A percentile compares a stretch with the other conserved stretches of the same genome.
Evolutionary conservation across 352 stramenopile species (phyloP).

Genomic region (Pythium oligandrum): DNA sequence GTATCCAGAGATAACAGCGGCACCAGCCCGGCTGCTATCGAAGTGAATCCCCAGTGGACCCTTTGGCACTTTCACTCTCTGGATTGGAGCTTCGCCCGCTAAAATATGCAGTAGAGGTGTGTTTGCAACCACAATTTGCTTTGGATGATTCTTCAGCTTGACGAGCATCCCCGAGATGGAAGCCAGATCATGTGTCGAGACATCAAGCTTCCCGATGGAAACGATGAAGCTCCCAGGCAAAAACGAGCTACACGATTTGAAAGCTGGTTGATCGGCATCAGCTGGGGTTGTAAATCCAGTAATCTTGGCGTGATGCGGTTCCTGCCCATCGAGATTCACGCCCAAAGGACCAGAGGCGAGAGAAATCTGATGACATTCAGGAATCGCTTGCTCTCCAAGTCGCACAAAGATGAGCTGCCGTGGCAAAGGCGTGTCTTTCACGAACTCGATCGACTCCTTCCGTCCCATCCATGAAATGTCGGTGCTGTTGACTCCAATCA

Average conservation of each 20-base stretch:
- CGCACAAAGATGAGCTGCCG: slow-evolving; percentile 36
- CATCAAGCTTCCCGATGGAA: slow-evolving; percentile 57
- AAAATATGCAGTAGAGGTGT: slow-evolving; percentile 22
- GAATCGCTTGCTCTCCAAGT: slow-evolving; percentile 6
- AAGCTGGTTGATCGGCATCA: slow-evolving; percentile 33
- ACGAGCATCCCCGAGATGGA: slow-evolving; percentile 33
- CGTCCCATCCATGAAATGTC: slow-evolving; percentile 35
- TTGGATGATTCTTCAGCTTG: slow-evolving; percentile 34
- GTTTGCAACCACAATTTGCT: slow-evolving; percentile 46
- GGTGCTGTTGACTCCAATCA: slow-evolving; percentile 38
- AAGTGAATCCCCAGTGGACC: slow-evolving; percentile 50
- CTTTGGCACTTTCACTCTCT: slow-evolving; percentile 22
- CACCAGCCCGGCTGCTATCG: slow-evolving; percentile 20
- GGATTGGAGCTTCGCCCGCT: slow-evolving; percentile 5
- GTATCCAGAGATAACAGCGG: slow-evolving; percentile 34
- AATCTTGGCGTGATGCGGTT: slow-evolving; percentile 27
- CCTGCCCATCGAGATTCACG: slow-evolving; percentile 37
- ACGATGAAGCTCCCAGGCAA: slow-evolving; percentile 51
- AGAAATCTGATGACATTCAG: slow-evolving; percentile 37
- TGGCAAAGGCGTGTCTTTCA: slow-evolving; percentile 26
- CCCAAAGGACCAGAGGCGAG: slow-evolving; percentile 42
- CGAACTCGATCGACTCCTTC: slow-evolving; percentile 20
- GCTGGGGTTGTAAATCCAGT: slow-evolving; percentile 34
- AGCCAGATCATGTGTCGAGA: slow-evolving; percentile 37
- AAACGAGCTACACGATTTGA: slow-evolving; percentile 28